These are phyloP conservation scores for Colletotrichum caudatum DNA, from an alignment of 2,329 filamentous ascomycete genomes.

Conservation along the genomic window DNA sequence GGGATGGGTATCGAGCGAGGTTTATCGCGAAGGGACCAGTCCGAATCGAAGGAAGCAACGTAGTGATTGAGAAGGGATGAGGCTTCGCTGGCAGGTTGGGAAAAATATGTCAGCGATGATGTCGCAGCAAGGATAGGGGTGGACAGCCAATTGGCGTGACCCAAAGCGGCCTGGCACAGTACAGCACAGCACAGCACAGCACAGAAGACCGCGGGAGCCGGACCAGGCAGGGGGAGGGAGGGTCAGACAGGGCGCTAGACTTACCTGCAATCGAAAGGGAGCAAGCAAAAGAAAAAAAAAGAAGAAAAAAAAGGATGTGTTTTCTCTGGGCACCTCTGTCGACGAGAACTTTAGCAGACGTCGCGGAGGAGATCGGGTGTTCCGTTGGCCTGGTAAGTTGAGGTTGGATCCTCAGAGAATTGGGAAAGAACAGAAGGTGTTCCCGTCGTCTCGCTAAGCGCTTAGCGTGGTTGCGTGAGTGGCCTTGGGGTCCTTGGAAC, in stretches of 20 bases:
- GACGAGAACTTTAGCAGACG: constrained; percentile 31
- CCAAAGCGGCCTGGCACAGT: constrained; percentile 21
- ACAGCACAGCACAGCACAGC: background rate
- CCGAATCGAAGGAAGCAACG: constrained; percentile 9
- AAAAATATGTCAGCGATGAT: constrained; percentile 41
- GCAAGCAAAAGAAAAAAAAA: constrained; percentile 11
- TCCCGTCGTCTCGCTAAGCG: constrained; percentile 45
- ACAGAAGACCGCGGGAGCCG: background rate
- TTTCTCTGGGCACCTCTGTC: constrained; percentile 25
- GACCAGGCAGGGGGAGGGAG: background rate
- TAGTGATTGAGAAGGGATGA: constrained; percentile 23
- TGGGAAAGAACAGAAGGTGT: constrained; percentile 41
- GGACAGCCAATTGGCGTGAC: constrained; percentile 40
- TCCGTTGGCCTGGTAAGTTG: constrained; percentile 26
- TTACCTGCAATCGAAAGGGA: constrained; percentile 37
- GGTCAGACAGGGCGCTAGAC: constrained; percentile 4
- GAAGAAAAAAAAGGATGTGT: background rate
- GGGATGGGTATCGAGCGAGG: constrained; percentile 6
- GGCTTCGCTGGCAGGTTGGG: constrained; percentile 37
- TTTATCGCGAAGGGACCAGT: background rate
- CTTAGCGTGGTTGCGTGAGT: constrained; percentile 43
- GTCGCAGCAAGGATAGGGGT: constrained; percentile 42
- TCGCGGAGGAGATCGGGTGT: background rate
- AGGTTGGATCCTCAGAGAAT: constrained; percentile 32
- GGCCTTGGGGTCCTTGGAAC: constrained; percentile 7